These are phyloP conservation scores for Paramecium bursaria DNA, from an alignment of 73 alveolate genomes.

Conservation along the genomic window DNA sequence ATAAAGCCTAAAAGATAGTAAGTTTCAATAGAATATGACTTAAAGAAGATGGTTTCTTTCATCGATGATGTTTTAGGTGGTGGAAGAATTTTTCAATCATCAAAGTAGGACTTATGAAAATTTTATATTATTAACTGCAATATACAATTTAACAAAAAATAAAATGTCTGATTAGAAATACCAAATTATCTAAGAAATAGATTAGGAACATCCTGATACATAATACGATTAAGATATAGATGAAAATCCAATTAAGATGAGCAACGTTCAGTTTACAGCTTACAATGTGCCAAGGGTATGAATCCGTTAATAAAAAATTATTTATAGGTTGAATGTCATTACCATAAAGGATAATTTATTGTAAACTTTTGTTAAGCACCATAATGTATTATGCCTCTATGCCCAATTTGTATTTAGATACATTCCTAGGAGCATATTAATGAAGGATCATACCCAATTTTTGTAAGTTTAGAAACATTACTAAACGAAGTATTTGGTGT, in stretches of 20 bases:
- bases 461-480: constrained; percentile 22
- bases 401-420: constrained; percentile 46
- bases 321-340: constrained; percentile 24
- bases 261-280: neutral
- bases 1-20: constrained; percentile 36
- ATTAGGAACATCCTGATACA: neutral
- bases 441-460: constrained; percentile 50
- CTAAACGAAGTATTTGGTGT: constrained; percentile 5
- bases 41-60: neutral
- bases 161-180: neutral
- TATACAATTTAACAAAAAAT: no score
- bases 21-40: neutral
- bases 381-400: constrained; percentile 47
- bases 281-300: neutral
- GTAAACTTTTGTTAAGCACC: constrained; percentile 47
- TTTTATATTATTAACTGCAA: no score
- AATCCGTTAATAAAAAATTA: neutral
- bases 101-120: neutral
- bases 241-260: neutral
- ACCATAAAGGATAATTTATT: constrained; percentile 46
- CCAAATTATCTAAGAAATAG: neutral
- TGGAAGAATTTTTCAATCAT: constrained; percentile 11
- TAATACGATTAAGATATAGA: neutral
- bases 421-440: constrained; percentile 50
- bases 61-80: constrained; percentile 61